Conservation (phyloP, 495 filamentous ascomycete genomes). For the Parathielavia appendiculata region DNA sequence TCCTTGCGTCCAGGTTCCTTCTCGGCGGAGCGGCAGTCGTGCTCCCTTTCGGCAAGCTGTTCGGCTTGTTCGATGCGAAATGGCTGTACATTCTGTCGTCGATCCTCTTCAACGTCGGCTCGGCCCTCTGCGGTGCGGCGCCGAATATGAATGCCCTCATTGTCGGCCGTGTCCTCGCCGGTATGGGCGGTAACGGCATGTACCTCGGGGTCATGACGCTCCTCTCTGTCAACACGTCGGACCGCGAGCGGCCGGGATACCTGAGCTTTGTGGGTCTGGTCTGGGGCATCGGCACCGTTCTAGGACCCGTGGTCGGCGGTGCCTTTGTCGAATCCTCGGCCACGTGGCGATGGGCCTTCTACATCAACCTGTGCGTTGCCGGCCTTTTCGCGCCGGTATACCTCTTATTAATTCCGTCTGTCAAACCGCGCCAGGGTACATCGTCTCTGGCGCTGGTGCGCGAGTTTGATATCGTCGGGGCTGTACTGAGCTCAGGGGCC, state of each 20-base stretch:
- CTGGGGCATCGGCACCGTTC: constrained; percentile 50
- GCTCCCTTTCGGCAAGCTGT: constrained; percentile 40
- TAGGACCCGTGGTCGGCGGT: constrained; percentile 61
- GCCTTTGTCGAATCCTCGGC: constrained; percentile 50
- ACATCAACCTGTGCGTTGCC: constrained; percentile 61
- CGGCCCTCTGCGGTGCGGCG: constrained; percentile 44
- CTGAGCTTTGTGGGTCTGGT: constrained; percentile 39
- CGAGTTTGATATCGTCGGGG: constrained; percentile 42
- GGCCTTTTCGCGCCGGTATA: constrained; percentile 52
- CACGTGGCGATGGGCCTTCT: constrained; percentile 62
- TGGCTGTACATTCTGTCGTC: constrained; percentile 48
- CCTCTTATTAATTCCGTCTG: constrained; percentile 48
- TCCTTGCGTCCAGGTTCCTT: constrained; percentile 31
- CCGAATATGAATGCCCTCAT: constrained; percentile 34
- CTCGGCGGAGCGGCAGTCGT: constrained; percentile 44
- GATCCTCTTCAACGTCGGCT: constrained; percentile 48
- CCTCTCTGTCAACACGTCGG: constrained; percentile 40
- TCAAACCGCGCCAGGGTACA: constrained; percentile 40
- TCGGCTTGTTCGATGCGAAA: constrained; percentile 50
- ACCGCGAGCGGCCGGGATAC: constrained; percentile 44
- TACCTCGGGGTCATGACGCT: constrained; percentile 45
- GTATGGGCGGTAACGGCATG: constrained; percentile 48
- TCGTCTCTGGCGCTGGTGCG: constrained; percentile 30
- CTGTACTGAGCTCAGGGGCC: constrained; percentile 37
- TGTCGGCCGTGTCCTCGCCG: constrained; percentile 44